A percentile compares a stretch with the other conserved stretches of the same genome.
Conservation (phyloP, 2,329 filamentous ascomycete genomes). For the Mycogone perniciosa region DNA sequence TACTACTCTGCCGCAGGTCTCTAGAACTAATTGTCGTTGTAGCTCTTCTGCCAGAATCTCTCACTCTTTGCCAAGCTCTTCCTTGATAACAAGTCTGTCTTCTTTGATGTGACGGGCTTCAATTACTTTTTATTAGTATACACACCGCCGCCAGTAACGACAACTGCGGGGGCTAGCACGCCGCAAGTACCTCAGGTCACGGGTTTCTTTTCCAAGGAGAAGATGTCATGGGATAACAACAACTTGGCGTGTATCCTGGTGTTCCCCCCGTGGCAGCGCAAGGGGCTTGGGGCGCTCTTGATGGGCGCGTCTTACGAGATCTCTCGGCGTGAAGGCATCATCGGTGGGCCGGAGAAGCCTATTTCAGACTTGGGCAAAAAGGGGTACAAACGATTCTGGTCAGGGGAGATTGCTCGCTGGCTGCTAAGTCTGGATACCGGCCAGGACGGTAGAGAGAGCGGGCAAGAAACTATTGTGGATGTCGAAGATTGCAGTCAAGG, state of each 20-base stretch:
- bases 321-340: conserved; percentile 70
- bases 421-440: conserved; percentile 41
- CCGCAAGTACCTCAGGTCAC: conserved; percentile 47
- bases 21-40: conserved; percentile 4
- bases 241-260: conserved; percentile 94
- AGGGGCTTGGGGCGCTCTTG: conserved; percentile 77
- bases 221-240: conserved; percentile 98
- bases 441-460: conserved; percentile 17
- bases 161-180: conserved; percentile 8
- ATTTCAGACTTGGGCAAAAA: conserved; percentile 77
- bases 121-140: conserved; percentile 90
- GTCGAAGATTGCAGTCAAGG: conserved; percentile 65
- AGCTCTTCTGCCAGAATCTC: conserved; percentile 89
- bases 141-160: conserved; percentile 38
- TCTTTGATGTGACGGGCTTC: conserved; percentile 92
- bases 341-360: conserved; percentile 91
- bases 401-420: conserved; percentile 73
- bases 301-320: conserved; percentile 95
- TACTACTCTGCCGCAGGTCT: not conserved
- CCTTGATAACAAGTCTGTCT: conserved; percentile 95
- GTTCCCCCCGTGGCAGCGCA: conserved; percentile 92
- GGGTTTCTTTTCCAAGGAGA: conserved; percentile 99
- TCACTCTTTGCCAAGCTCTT: conserved; percentile 96
- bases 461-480: conserved; percentile 47
- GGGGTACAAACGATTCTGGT: conserved; percentile 83